Percentiles rank a stretch among this genome's conserved stretches.
Evolutionary conservation across 1,284 basidiomycete genomes (phyloP).

Genomic region (Ustilago bromivora): DNA sequence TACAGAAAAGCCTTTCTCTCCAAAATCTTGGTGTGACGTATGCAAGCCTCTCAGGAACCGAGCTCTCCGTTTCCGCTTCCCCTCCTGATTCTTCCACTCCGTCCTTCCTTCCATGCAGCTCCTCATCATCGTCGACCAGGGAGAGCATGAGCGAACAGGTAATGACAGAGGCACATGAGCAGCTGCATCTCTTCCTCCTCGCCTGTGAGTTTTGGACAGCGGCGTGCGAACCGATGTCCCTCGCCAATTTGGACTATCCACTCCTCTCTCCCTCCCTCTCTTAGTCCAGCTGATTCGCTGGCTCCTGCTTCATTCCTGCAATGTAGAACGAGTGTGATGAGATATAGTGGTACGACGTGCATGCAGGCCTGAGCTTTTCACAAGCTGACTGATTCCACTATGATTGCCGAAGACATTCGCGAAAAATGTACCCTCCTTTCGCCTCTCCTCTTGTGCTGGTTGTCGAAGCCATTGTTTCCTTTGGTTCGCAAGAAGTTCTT

Average conservation of each 20-base stretch:
- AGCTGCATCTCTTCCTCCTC: background rate
- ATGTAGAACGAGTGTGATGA: background rate
- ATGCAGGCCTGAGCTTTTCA: background rate
- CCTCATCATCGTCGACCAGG: background rate
- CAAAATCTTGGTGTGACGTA: conserved; percentile 5
- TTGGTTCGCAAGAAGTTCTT: background rate
- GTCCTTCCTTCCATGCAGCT: conserved; percentile 1
- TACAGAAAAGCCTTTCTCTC: conserved; percentile 4
- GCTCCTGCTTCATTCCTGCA: background rate
- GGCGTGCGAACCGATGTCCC: background rate
- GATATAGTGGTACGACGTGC: conserved; percentile 3
- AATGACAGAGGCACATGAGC: conserved; percentile 7
- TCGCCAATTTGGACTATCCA: background rate
- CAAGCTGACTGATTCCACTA: conserved; percentile 1
- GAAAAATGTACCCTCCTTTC: background rate
- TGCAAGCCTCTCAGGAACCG: conserved; percentile 10
- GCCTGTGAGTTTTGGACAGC: conserved; percentile 1
- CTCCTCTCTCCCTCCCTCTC: background rate
- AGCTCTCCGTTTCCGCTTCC: background rate
- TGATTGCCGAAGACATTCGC: conserved; percentile 1
- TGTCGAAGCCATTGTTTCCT: background rate
- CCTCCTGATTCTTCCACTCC: background rate
- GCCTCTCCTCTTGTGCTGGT: background rate
- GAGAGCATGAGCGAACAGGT: background rate
- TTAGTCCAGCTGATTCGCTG: background rate